Conservation (phyloP, 257 asterid genomes). For the Mentha longifolia region DNA sequence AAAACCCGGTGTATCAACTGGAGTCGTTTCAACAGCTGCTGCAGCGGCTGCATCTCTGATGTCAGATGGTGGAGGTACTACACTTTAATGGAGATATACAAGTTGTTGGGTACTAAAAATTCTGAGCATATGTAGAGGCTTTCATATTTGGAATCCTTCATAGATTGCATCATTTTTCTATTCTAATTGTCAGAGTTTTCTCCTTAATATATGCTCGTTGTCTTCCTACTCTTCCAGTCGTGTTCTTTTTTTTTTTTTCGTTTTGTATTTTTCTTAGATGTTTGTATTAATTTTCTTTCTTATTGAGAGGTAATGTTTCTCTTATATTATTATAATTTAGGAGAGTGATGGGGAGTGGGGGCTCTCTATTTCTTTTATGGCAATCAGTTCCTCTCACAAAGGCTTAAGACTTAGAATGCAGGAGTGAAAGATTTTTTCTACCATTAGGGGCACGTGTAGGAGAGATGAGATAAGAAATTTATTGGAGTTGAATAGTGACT, state of each 20-base stretch:
- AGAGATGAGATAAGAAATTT: too few species aligned
- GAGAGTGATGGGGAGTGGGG: too few species aligned
- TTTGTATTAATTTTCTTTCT: too few species aligned
- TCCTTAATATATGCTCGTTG: not conserved
- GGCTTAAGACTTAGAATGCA: too few species aligned
- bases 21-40: slow-evolving; percentile 94
- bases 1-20: slow-evolving; percentile 79
- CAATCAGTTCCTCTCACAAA: too few species aligned
- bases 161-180: not conserved
- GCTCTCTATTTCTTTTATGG: too few species aligned
- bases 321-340: too few species aligned
- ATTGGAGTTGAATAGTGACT: too few species aligned
- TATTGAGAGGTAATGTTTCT: too few species aligned
- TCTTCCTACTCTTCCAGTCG: not conserved
- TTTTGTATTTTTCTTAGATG: not conserved
- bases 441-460: too few species aligned
- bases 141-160: not conserved
- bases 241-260: not conserved
- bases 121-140: not conserved
- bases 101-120: slow-evolving; percentile 22
- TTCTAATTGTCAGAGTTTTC: not conserved
- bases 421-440: too few species aligned
- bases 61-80: slow-evolving; percentile 93
- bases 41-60: slow-evolving; percentile 95
- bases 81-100: slow-evolving; percentile 40